phyloP scores from a whole-genome alignment of 148 eudicot genomes.

The Oxyria digyna region DNA sequence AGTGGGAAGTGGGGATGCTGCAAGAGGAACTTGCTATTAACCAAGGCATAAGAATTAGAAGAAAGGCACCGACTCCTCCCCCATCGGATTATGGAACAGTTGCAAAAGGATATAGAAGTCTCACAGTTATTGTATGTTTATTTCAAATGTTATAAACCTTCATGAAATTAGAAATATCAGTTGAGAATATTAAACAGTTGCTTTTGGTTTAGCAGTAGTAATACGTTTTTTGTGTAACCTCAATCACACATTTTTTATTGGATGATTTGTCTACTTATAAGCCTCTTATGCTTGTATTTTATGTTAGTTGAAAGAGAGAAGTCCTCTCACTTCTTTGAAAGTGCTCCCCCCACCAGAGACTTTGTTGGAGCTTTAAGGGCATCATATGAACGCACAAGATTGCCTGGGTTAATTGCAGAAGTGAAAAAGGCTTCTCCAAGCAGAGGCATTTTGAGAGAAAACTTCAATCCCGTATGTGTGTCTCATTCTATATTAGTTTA shows the following conservation, averaged over 20 bases:
- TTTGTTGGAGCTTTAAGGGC: conserved; percentile 71
- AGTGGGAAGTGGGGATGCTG: conserved; percentile 51
- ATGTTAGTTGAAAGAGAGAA: conserved; percentile 53
- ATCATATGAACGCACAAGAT: conserved; percentile 52
- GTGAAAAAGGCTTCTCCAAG: conserved; percentile 99
- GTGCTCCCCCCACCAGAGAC: conserved; percentile 65
- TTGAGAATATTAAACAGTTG: neutral
- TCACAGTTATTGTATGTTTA: conserved; percentile 29
- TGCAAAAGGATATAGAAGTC: conserved; percentile 71
- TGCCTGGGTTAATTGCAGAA: conserved; percentile 93
- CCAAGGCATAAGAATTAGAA: conserved; percentile 78
- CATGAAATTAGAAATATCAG: too few relatives aligned
- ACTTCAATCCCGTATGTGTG: conserved; percentile 69
- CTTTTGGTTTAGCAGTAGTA: neutral
- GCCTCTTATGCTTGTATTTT: neutral
- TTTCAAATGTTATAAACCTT: neutral
- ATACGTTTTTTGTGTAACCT: neutral
- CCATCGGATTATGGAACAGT: conserved; percentile 76
- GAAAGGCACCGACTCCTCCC: conserved; percentile 75
- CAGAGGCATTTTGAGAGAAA: conserved; percentile 82
- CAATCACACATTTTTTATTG: neutral
- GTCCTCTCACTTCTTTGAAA: conserved; percentile 42
- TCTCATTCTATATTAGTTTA: neutral
- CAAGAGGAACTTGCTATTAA: conserved; percentile 50
- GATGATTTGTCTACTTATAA: neutral